Conservation (phyloP, 805 yeast genomes). For the Komagataella populi region DNA sequence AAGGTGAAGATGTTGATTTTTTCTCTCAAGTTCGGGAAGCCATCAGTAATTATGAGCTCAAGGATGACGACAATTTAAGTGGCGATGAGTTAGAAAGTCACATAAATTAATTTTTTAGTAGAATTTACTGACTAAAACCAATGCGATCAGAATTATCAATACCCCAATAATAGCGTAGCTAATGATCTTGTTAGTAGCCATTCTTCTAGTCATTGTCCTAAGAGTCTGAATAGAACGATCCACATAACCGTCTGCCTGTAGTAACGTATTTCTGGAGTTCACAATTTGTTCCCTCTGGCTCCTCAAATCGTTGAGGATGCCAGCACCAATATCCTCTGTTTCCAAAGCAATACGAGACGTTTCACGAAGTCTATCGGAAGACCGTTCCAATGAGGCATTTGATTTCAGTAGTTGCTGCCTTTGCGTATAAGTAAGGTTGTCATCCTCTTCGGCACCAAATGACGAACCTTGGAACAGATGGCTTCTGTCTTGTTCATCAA, state of each 20-base stretch:
- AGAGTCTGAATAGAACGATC: slow-evolving; percentile 81
- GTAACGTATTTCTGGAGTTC: slow-evolving; percentile 73
- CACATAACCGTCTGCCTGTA: slow-evolving; percentile 86
- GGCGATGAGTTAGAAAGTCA: slow-evolving; percentile 48
- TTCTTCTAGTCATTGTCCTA: slow-evolving; percentile 81
- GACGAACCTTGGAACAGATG: slow-evolving; percentile 54
- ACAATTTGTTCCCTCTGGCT: slow-evolving; percentile 88
- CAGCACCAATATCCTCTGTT: slow-evolving; percentile 85
- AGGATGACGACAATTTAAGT: slow-evolving; percentile 29
- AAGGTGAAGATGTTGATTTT: slow-evolving; percentile 16
- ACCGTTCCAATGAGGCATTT: slow-evolving; percentile 68
- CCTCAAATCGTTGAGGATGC: slow-evolving; percentile 75
- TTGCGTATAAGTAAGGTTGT: slow-evolving; percentile 35
- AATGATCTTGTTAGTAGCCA: slow-evolving; percentile 82
- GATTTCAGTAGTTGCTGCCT: slow-evolving; percentile 70
- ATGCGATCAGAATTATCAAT: slow-evolving; percentile 62
- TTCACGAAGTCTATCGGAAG: slow-evolving; percentile 73
- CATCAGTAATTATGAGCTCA: slow-evolving; percentile 19
- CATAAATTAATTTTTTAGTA: slow-evolving; percentile 20
- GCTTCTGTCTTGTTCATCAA: slow-evolving; percentile 61
- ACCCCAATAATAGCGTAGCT: slow-evolving; percentile 89
- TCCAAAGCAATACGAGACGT: slow-evolving; percentile 86
- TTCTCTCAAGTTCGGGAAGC: slow-evolving; percentile 27
- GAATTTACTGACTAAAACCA: slow-evolving; percentile 78
- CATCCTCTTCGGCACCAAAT: slow-evolving; percentile 18